phyloP scores from a whole-genome alignment of 208 protist species.

The Zelonia costaricensis region DNA sequence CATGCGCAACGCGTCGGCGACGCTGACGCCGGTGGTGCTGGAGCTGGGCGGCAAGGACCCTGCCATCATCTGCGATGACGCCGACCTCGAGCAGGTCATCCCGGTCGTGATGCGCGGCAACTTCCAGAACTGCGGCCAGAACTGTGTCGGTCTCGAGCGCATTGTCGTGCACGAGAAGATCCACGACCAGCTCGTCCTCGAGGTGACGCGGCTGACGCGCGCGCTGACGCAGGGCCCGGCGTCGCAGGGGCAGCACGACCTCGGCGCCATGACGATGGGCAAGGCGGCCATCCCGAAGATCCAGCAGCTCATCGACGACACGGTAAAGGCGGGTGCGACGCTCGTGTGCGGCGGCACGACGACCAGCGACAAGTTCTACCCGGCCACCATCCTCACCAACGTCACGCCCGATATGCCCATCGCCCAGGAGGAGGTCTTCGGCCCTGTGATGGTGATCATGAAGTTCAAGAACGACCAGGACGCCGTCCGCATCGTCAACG shows the following conservation, averaged over 20 bases:
- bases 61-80: slow-evolving; percentile 91
- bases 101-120: slow-evolving; percentile 89
- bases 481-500: slow-evolving; percentile 87
- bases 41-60: slow-evolving; percentile 97
- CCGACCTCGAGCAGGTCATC: slow-evolving; percentile 87
- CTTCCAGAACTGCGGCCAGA: slow-evolving; percentile 95
- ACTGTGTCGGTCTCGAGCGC: slow-evolving; percentile 90
- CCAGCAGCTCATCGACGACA: slow-evolving; percentile 89
- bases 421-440: slow-evolving; percentile 94
- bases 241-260: slow-evolving; percentile 69
- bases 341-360: slow-evolving; percentile 86
- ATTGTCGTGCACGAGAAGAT: slow-evolving; percentile 87
- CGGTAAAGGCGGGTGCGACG: slow-evolving; percentile 87
- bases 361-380: slow-evolving; percentile 71
- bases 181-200: slow-evolving; percentile 85
- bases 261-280: slow-evolving; percentile 96
- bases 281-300: slow-evolving; percentile 86
- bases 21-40: slow-evolving; percentile 93
- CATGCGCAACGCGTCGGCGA: slow-evolving; percentile 90
- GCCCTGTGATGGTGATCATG: slow-evolving; percentile 92
- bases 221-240: slow-evolving; percentile 82
- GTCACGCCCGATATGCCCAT: slow-evolving; percentile 90
- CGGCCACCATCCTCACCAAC: slow-evolving; percentile 92
- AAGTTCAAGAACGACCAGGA: slow-evolving; percentile 89
- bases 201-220: slow-evolving; percentile 53